A percentile compares a stretch with the other conserved stretches of the same genome.
Conservation (phyloP, 768 basidiomycete genomes). For the Arthromyces matolae region DNA sequence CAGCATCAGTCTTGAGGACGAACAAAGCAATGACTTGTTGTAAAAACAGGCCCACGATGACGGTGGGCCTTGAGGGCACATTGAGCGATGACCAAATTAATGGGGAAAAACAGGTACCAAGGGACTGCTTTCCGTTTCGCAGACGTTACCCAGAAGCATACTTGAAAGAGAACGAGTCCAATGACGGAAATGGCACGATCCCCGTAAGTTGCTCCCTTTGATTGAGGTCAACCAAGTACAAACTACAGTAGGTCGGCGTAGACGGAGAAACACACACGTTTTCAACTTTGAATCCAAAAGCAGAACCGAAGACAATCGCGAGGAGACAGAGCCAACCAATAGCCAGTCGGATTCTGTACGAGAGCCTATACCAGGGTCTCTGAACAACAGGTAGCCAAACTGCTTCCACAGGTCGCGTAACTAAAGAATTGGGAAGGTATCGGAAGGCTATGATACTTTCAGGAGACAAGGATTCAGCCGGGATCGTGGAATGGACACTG, state of each 20-base stretch:
- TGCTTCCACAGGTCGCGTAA: slow-evolving; percentile 67
- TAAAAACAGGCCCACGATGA: slow-evolving; percentile 79
- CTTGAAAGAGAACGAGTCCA: slow-evolving; percentile 78
- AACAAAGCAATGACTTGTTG: slow-evolving; percentile 88
- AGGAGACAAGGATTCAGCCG: neutral
- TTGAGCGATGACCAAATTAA: too few species aligned
- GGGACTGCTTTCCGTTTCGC: slow-evolving; percentile 59
- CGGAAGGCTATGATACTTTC: slow-evolving; percentile 74
- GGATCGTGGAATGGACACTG: neutral
- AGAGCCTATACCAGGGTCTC: slow-evolving; percentile 60
- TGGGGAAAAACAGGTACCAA: slow-evolving; percentile 68
- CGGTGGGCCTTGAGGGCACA: slow-evolving; percentile 58
- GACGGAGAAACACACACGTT: slow-evolving; percentile 33
- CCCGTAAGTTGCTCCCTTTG: slow-evolving; percentile 53
- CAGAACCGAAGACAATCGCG: slow-evolving; percentile 79
- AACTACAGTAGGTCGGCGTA: neutral
- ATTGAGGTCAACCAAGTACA: slow-evolving; percentile 12
- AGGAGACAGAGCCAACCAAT: slow-evolving; percentile 78
- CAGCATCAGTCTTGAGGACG: slow-evolving; percentile 81
- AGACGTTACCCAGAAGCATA: slow-evolving; percentile 67
- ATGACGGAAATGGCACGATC: slow-evolving; percentile 81
- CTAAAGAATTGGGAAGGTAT: slow-evolving; percentile 70
- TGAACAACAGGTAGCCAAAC: slow-evolving; percentile 67
- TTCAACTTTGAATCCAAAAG: slow-evolving; percentile 72
- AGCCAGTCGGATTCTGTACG: slow-evolving; percentile 49